Evolutionary conservation across 1,139 yeast genomes (phyloP).

Genomic region (Geotrichum phurueaensis): DNA sequence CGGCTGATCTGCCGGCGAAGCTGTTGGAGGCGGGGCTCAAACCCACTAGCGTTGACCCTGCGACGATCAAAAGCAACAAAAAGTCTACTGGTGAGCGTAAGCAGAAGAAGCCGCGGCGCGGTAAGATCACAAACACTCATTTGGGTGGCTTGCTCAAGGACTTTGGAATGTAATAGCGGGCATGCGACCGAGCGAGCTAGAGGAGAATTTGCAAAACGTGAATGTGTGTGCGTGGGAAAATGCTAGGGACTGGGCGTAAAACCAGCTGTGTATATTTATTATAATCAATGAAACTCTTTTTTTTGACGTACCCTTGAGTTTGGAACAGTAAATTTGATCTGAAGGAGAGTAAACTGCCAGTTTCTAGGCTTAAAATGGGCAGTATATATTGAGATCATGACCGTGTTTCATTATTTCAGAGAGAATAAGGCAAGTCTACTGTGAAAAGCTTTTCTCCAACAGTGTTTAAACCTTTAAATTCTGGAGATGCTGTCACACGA

Average conservation of each 20-base stretch:
- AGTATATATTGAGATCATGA: neutral
- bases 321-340: neutral
- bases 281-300: neutral
- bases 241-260: neutral
- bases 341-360: neutral
- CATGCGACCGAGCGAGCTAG: neutral
- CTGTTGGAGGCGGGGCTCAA: conserved; percentile 80
- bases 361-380: neutral
- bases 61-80: conserved; percentile 59
- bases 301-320: neutral
- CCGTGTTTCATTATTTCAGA: neutral
- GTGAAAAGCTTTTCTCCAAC: too few relatives aligned
- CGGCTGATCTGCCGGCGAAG: conserved; percentile 70
- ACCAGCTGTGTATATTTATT: neutral
- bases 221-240: neutral
- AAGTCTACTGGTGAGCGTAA: conserved; percentile 53
- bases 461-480: too few relatives aligned
- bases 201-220: neutral
- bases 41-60: conserved; percentile 97
- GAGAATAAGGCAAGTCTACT: neutral
- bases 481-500: neutral
- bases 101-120: conserved; percentile 86
- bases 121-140: conserved; percentile 92
- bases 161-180: conserved; percentile 37
- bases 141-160: conserved; percentile 94